These are phyloP conservation scores for Capsicum pubescens DNA, from an alignment of 257 asterid genomes.

Conservation along the genomic window DNA sequence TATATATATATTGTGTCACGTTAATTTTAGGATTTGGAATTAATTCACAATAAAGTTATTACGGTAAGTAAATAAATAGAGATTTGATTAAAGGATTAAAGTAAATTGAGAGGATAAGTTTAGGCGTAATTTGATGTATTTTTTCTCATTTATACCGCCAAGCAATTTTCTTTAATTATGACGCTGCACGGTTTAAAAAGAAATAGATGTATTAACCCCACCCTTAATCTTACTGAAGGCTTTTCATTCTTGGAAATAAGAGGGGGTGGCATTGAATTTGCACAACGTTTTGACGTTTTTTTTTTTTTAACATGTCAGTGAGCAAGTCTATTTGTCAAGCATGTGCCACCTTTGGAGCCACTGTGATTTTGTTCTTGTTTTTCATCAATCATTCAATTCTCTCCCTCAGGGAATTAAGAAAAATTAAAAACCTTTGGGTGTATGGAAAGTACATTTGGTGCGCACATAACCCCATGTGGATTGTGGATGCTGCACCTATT, in stretches of 20 bases:
- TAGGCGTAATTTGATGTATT: too few relatives aligned
- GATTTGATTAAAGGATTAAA: too few relatives aligned
- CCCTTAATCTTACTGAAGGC: neutral
- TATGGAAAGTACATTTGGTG: neutral
- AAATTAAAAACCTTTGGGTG: neutral
- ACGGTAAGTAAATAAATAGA: too few relatives aligned
- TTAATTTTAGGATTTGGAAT: too few relatives aligned
- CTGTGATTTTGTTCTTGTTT: conserved; percentile 15
- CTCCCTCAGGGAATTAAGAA: neutral
- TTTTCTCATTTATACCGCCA: neutral
- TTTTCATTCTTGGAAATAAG: neutral
- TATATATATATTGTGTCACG: too few relatives aligned
- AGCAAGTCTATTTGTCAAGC: conserved; percentile 16
- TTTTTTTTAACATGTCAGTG: neutral
- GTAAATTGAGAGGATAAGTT: too few relatives aligned
- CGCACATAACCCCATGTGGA: conserved; percentile 46
- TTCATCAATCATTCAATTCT: conserved; percentile 28
- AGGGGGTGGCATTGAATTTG: neutral
- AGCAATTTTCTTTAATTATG: neutral
- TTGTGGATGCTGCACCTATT: conserved; percentile 38
- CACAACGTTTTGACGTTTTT: neutral
- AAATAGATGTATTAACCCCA: neutral
- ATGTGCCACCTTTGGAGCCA: conserved; percentile 44
- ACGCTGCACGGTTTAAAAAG: neutral
- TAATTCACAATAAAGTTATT: too few relatives aligned